Evolutionary conservation across 305 asterid genomes (phyloP), one percentile per base, ranked within the genome.

Genomic region (Fraxinus paxiana): DNA sequence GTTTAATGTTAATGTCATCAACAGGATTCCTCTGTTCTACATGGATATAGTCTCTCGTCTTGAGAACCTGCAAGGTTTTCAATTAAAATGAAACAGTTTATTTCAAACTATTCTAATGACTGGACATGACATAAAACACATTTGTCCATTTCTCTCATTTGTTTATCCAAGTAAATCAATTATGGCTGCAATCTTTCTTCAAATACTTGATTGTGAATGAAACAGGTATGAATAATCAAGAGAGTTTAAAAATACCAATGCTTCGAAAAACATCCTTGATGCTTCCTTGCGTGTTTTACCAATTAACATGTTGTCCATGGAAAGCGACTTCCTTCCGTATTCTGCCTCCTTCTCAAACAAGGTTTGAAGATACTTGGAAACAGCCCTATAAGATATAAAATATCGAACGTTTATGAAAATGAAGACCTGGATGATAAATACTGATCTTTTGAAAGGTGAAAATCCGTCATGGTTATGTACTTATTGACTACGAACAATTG

Each of bases 231-330:
- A 63, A 63, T 12, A 24, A 10, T 1, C 1, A 63, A 22, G 34
- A 63, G 72, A 54, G 38, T 15, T 18, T 15, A 1, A 35, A 73
- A 88, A 4, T 92, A 95, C 99, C 99, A 95, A 78, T 82, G 99
- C 77, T 86, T 94, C 99, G 69, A 95, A 95, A 82, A 95, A 95
- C 98, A 95, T 90, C 84, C 99, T 90, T 24, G 97, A 94, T 0
- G 99, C 98, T 87, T 95, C 99, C 92, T 95, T 95, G 83, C 97
- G 92, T 0, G 98, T 85, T 94, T 95, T 95, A n/a, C 97, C 95
- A 79, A 71, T 79, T 83, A 95, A 88, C 77, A 93, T 91, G 56
- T 77, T 86, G 82, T 92, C 96, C 89, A 90, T 84, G 63, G 96
- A 89, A 83, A 93, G 88, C 73, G 89, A 82, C 35, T 82, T 86